Evolutionary conservation across 2,329 filamentous ascomycete species (phyloP).

Genomic region (Penicillium sp.): DNA sequence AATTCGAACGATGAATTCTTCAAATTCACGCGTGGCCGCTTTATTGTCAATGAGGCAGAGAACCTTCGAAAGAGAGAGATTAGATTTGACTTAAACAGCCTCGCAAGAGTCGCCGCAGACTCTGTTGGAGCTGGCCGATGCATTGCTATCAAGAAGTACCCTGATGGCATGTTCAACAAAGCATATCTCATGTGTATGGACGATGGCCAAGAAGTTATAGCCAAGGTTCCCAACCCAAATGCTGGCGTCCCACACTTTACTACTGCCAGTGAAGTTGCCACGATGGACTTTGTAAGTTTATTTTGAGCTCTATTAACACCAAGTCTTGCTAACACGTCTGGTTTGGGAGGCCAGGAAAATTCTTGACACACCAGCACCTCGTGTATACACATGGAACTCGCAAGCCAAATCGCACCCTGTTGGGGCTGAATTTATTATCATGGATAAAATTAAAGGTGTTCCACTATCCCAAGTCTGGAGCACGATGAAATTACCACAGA

Average conservation of each 20-base stretch:
- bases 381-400: slow-evolving; percentile 19
- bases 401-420: slow-evolving; percentile 15
- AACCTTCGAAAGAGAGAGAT: slow-evolving; percentile 19
- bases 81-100: slow-evolving; percentile 18
- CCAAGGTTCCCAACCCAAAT: slow-evolving; percentile 30
- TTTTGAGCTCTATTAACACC: neutral
- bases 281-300: slow-evolving; percentile 19
- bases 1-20: slow-evolving; percentile 24
- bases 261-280: slow-evolving; percentile 34
- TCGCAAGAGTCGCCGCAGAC: slow-evolving; percentile 17
- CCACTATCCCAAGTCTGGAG: slow-evolving; percentile 21
- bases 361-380: slow-evolving; percentile 17
- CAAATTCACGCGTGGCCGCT: slow-evolving; percentile 25
- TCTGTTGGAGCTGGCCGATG: slow-evolving; percentile 15
- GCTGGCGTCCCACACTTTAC: slow-evolving; percentile 24
- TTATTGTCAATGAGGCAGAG: slow-evolving; percentile 21
- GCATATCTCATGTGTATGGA: slow-evolving; percentile 25
- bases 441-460: slow-evolving; percentile 21
- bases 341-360: slow-evolving; percentile 18
- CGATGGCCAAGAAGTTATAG: slow-evolving; percentile 25
- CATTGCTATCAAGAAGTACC: slow-evolving; percentile 17
- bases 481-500: slow-evolving; percentile 18
- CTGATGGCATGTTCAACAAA: slow-evolving; percentile 29
- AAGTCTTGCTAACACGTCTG: neutral
- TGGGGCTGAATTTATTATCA: slow-evolving; percentile 19